Evolutionary conservation across 176 grass and related monocot species (phyloP).

Genomic region (Oryza meyeriana): DNA sequence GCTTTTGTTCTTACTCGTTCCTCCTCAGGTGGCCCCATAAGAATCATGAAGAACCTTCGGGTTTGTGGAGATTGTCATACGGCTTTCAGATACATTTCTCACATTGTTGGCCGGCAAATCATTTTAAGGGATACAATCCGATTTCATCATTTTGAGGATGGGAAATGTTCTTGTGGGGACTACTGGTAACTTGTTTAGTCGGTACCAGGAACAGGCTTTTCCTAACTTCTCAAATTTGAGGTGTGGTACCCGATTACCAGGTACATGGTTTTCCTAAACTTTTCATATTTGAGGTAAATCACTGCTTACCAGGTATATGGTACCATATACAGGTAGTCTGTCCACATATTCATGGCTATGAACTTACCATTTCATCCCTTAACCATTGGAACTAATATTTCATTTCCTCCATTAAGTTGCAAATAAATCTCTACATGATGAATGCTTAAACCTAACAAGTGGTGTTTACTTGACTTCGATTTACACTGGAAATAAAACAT

Average conservation of each 20-base stretch:
- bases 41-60: constrained; percentile 83
- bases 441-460: neutral
- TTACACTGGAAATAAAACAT: neutral
- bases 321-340: neutral
- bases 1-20: constrained; percentile 68
- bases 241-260: neutral
- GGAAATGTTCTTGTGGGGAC: constrained; percentile 76
- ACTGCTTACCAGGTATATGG: neutral
- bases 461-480: neutral
- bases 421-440: neutral
- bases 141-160: constrained; percentile 79
- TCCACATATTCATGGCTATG: neutral
- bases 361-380: neutral
- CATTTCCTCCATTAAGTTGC: constrained; percentile 1
- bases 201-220: constrained; percentile 1
- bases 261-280: constrained; percentile 28
- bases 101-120: constrained; percentile 48
- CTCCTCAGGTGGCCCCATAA: constrained; percentile 51
- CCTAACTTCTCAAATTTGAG: neutral
- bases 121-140: constrained; percentile 67
- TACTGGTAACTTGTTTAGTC: constrained; percentile 51
- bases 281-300: constrained; percentile 6
- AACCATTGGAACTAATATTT: neutral
- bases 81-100: constrained; percentile 78
- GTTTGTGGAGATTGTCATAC: constrained; percentile 75